A percentile compares a stretch with the other conserved stretches of the same genome.
These are phyloP conservation scores for Aspergillus ruber DNA, from an alignment of 2,329 filamentous ascomycete species.

Conservation along the genomic window DNA sequence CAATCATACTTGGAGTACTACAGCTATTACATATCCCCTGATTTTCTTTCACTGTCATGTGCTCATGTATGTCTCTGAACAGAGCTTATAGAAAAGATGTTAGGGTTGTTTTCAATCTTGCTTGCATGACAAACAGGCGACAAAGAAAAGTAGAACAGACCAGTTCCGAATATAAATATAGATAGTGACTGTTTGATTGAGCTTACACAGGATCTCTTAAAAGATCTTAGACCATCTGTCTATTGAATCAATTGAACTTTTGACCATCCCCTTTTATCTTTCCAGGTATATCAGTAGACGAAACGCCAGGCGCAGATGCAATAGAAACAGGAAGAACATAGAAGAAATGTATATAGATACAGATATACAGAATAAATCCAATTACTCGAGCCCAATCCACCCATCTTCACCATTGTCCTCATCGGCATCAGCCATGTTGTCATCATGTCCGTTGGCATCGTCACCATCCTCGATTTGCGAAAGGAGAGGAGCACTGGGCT, in stretches of 20 bases:
- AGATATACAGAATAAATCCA: slow-evolving; percentile 2
- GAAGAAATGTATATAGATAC: slow-evolving; percentile 14
- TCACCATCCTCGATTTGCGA: slow-evolving; percentile 17
- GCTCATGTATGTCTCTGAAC: too few species aligned
- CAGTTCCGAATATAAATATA: too few species aligned
- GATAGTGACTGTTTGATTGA: too few species aligned
- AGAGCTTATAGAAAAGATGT: too few species aligned
- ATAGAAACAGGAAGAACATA: slow-evolving; percentile 8
- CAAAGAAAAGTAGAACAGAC: too few species aligned
- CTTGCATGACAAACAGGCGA: too few species aligned
- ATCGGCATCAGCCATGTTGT: slow-evolving; percentile 21
- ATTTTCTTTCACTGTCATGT: too few species aligned
- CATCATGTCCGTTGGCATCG: slow-evolving; percentile 18
- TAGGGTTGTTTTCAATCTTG: too few species aligned
- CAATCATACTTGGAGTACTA: too few species aligned
- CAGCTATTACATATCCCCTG: too few species aligned
- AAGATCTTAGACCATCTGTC: background rate
- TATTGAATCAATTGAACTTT: background rate
- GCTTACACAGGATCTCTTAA: too few species aligned
- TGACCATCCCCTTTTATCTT: slow-evolving; percentile 12
- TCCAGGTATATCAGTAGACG: slow-evolving; percentile 18
- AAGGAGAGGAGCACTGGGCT: slow-evolving; percentile 20
- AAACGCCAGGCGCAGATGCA: slow-evolving; percentile 27
- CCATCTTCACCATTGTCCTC: slow-evolving; percentile 41
- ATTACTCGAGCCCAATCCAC: slow-evolving; percentile 51